phyloP scores from a whole-genome alignment of 768 basidiomycete genomes.

The Lyophyllum shimeji region DNA sequence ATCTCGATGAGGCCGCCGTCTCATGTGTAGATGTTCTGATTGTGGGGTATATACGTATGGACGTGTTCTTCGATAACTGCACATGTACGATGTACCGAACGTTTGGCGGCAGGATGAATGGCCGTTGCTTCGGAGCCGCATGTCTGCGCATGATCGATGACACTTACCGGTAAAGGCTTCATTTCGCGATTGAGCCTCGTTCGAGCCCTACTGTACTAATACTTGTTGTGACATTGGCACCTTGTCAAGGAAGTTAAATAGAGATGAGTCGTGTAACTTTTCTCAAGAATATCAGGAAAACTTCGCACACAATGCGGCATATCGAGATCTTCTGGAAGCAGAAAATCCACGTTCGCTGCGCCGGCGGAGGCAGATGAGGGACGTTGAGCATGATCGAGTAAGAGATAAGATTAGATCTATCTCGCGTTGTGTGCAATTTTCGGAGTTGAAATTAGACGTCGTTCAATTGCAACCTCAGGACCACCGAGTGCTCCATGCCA shows the following conservation, averaged over 20 bases:
- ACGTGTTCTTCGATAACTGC: not conserved
- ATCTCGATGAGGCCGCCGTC: not conserved
- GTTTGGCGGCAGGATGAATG: not conserved
- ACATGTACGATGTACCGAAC: not conserved
- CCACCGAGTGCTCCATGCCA: constrained; percentile 34
- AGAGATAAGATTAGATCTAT: constrained; percentile 4
- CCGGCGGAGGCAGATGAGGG: no score
- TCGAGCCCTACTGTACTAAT: no score
- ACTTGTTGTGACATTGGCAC: not conserved
- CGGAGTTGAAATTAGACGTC: constrained; percentile 5
- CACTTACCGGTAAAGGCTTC: not conserved
- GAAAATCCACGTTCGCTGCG: no score
- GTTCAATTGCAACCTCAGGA: not conserved
- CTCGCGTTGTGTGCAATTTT: not conserved
- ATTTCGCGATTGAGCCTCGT: no score
- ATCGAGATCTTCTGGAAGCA: not conserved
- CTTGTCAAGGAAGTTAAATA: not conserved
- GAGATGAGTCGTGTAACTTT: not conserved
- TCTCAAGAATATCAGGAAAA: not conserved
- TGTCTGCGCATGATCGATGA: not conserved
- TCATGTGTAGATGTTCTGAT: not conserved
- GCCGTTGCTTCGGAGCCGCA: not conserved
- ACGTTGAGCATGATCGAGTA: not conserved
- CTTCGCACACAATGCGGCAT: not conserved
- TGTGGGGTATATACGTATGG: not conserved